Evolutionary conservation across 306 rosid genomes (phyloP).

Genomic region (Vigna hirtella): DNA sequence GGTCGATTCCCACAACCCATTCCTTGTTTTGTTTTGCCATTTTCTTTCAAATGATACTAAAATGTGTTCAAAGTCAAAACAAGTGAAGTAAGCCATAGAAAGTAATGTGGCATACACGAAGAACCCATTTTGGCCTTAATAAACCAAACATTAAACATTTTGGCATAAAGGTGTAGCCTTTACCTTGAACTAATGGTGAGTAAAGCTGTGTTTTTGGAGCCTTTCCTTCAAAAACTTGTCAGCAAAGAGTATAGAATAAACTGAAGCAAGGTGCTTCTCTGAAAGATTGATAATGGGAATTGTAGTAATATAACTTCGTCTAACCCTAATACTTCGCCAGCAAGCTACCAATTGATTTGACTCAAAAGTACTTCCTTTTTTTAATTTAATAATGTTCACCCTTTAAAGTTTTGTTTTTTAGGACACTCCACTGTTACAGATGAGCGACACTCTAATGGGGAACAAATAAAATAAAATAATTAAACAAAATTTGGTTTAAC

Average conservation of each 20-base stretch:
- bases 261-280: no score
- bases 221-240: no score
- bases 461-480: no score
- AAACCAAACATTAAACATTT: background rate
- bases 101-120: background rate
- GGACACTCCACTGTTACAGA: no score
- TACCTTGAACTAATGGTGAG: background rate
- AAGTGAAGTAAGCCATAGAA: background rate
- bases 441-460: background rate
- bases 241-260: no score
- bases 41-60: background rate
- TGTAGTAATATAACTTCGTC: no score
- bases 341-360: background rate
- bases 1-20: slow-evolving; percentile 11
- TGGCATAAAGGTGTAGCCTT: no score
- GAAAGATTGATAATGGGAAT: no score
- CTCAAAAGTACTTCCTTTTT: background rate
- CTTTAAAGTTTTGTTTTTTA: no score
- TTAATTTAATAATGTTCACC: no score
- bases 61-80: background rate
- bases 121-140: background rate
- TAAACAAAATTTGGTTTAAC: no score
- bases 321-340: background rate
- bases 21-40: background rate
- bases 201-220: background rate